Evolutionary conservation across 208 protist genomes (phyloP).

Genomic region (Leishmania gerbilli): DNA sequence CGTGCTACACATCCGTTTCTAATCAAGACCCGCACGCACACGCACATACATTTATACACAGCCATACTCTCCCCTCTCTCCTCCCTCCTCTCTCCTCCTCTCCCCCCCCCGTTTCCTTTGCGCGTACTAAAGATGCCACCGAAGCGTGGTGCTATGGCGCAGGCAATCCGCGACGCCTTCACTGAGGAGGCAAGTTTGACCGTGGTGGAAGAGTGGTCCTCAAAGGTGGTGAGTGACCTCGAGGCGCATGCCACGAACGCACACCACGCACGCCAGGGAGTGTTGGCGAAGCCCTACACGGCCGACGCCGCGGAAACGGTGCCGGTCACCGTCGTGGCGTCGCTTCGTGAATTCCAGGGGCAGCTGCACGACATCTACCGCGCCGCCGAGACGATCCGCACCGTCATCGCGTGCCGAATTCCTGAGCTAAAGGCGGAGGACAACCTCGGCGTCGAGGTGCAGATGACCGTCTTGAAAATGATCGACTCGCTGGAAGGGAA

Average conservation of each 20-base stretch:
- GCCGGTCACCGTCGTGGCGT: constrained; percentile 29
- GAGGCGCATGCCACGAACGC: constrained; percentile 31
- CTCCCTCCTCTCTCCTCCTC: neutral
- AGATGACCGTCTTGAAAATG: constrained; percentile 65
- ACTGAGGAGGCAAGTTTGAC: constrained; percentile 49
- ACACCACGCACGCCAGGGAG: constrained; percentile 15
- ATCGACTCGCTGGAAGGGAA: constrained; percentile 61
- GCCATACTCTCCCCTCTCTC: neutral
- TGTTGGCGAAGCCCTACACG: constrained; percentile 23
- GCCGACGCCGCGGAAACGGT: constrained; percentile 26
- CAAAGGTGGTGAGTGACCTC: constrained; percentile 31
- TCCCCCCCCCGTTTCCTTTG: neutral
- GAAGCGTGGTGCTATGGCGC: constrained; percentile 59
- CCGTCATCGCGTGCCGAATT: constrained; percentile 72
- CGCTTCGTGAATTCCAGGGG: constrained; percentile 58
- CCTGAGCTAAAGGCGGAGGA: constrained; percentile 88
- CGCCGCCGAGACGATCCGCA: constrained; percentile 58
- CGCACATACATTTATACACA: neutral
- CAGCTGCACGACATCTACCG: constrained; percentile 44
- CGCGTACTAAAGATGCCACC: constrained; percentile 37
- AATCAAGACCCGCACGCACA: neutral
- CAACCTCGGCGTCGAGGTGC: constrained; percentile 86
- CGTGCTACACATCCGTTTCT: neutral
- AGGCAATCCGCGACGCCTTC: constrained; percentile 66
- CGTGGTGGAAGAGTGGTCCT: constrained; percentile 59